Conservation (phyloP, 1,284 basidiomycete genomes). For the Exsudoporus floridanus region DNA sequence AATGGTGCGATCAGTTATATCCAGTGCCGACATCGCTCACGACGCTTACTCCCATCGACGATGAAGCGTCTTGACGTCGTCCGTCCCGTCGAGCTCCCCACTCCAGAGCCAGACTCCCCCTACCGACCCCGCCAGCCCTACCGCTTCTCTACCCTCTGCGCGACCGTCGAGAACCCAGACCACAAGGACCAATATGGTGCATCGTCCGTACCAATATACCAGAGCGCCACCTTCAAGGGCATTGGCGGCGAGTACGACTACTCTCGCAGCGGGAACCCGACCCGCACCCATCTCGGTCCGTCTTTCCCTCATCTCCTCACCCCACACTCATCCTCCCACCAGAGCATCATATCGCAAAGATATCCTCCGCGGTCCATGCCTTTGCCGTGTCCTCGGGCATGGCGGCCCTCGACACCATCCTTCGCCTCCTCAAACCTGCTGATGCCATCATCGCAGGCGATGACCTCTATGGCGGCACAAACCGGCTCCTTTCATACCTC, state of each 20-base stretch:
- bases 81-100: slow-evolving; percentile 52
- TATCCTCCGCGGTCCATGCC: slow-evolving; percentile 85
- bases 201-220: slow-evolving; percentile 95
- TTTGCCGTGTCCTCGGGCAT: slow-evolving; percentile 96
- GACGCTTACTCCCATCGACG: slow-evolving; percentile 14
- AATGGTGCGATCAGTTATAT: slow-evolving; percentile 20
- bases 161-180: slow-evolving; percentile 84
- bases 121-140: slow-evolving; percentile 65
- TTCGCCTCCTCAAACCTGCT: slow-evolving; percentile 91
- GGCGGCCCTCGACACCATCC: slow-evolving; percentile 96
- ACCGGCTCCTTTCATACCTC: slow-evolving; percentile 92
- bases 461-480: slow-evolving; percentile 97
- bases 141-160: slow-evolving; percentile 83
- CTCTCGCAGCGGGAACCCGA: slow-evolving; percentile 94
- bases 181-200: slow-evolving; percentile 97
- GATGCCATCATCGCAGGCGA: slow-evolving; percentile 96
- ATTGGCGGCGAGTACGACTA: slow-evolving; percentile 91
- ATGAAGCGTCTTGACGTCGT: slow-evolving; percentile 24
- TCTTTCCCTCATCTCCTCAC: slow-evolving; percentile 4
- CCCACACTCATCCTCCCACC: slow-evolving; percentile 14
- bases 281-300: slow-evolving; percentile 88
- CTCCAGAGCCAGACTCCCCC: slow-evolving; percentile 77
- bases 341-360: slow-evolving; percentile 96
- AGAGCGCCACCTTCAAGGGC: slow-evolving; percentile 98
- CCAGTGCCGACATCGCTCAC: not conserved